These are phyloP conservation scores for Scheffersomyces lignosus DNA, from an alignment of 805 yeast genomes.

Conservation along the genomic window DNA sequence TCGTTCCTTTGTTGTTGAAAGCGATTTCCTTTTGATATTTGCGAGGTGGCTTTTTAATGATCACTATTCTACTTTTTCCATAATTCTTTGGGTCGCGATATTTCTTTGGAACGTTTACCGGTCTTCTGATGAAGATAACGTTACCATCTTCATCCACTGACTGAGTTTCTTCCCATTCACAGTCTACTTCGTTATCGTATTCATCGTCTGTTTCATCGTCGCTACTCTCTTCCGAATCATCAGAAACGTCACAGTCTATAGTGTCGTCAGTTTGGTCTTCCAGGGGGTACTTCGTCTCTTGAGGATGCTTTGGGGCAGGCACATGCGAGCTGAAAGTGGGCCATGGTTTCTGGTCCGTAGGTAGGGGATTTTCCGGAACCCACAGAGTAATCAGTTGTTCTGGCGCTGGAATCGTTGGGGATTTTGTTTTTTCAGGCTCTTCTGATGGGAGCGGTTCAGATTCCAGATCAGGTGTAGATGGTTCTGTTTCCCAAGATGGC, in stretches of 20 bases:
- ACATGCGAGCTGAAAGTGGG: background rate
- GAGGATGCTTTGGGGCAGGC: background rate
- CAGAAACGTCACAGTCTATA: background rate
- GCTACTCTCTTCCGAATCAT: too few species aligned
- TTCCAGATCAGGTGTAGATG: too few species aligned
- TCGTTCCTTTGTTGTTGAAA: background rate
- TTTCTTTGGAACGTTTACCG: conserved; percentile 16
- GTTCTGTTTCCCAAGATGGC: too few species aligned
- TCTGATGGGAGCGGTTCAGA: too few species aligned
- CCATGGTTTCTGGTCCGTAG: background rate
- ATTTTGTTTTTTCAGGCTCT: background rate
- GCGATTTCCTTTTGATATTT: background rate
- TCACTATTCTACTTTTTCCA: conserved; percentile 9
- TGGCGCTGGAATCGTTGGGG: background rate
- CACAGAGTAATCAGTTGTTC: too few species aligned
- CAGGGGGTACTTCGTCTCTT: background rate
- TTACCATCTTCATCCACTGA: conserved; percentile 17
- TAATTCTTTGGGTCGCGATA: conserved; percentile 7
- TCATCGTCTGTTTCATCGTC: background rate
- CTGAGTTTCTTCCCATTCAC: conserved; percentile 24
- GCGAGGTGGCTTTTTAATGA: conserved; percentile 8
- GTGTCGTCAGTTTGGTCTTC: background rate
- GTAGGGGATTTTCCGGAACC: background rate
- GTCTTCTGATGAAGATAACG: conserved; percentile 17
- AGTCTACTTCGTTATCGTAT: background rate